A percentile compares a stretch with the other conserved stretches of the same genome.
These are phyloP conservation scores for Fusarium tjaetaba DNA, from an alignment of 2,329 filamentous ascomycete genomes.

Conservation along the genomic window DNA sequence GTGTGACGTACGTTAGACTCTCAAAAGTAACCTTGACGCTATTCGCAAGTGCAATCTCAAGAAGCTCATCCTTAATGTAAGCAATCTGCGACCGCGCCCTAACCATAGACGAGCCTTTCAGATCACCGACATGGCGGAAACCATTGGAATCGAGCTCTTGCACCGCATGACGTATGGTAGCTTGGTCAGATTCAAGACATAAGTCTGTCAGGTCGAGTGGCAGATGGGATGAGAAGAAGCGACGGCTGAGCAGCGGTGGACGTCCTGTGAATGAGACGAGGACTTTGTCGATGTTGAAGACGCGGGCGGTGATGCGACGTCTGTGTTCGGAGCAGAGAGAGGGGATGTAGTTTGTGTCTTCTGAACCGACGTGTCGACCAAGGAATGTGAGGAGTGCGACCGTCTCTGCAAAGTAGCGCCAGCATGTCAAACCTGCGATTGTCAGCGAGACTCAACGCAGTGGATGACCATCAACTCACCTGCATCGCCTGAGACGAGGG, in stretches of 20 bases:
- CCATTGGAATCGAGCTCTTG: constrained; percentile 57
- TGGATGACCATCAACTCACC: constrained; percentile 41
- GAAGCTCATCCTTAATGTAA: constrained; percentile 65
- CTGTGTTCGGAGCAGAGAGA: constrained; percentile 49
- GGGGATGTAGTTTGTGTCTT: constrained; percentile 43
- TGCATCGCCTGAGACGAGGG: constrained; percentile 53
- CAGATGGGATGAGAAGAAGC: constrained; percentile 63
- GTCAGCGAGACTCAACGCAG: neutral
- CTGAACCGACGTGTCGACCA: constrained; percentile 46
- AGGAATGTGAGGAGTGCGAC: constrained; percentile 51
- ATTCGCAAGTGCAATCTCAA: constrained; percentile 63
- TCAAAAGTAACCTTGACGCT: constrained; percentile 23
- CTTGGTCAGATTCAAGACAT: constrained; percentile 56
- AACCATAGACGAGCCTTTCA: constrained; percentile 56
- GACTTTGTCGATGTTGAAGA: constrained; percentile 61
- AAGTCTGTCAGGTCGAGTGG: constrained; percentile 65
- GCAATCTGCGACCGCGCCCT: constrained; percentile 60
- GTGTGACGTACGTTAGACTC: constrained; percentile 27
- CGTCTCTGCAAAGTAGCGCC: constrained; percentile 51
- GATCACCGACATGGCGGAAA: constrained; percentile 59
- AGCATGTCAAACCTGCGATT: constrained; percentile 48
- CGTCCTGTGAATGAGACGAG: constrained; percentile 63
- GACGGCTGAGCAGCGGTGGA: constrained; percentile 62
- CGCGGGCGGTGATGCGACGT: constrained; percentile 46
- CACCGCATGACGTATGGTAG: constrained; percentile 32